Base-by-base conservation (phyloP, 2,329 filamentous ascomycete species). In the Aspergillus chevalieri region DNA sequence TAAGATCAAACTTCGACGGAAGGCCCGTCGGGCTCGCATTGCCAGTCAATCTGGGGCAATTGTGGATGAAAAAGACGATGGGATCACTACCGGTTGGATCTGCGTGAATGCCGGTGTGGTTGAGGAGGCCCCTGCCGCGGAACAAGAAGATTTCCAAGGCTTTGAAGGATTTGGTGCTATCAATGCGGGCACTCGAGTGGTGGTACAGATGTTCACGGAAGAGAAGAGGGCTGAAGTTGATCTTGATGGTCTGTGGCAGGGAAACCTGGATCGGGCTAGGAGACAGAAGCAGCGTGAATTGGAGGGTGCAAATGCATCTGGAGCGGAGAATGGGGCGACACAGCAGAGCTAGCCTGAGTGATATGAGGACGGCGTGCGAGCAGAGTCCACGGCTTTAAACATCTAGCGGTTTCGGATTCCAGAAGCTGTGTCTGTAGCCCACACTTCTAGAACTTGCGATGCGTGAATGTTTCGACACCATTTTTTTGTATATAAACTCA, bases 81-180 rank as follows among this genome's bases (percentile, higher is more conserved):
- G 91, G 2, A 87, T 95, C 47, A 85, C 86, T 10, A 96, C 92
- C 1, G 91, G 90, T 8, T 98, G 93, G 93, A 86, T 98, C 17
- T 98, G 93, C 69, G 87, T 97, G 52, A 94, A 95, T 65, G 80
- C 93, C 8, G 89, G 88, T 4, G 81, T 80, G 14, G 78, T 89
- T 1, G 81, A 85, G 41, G 78, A 80, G 19, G 74, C 57, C 2
- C 53, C 58, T 38, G 58, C 66, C 4, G 59, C 69, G 30, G 62
- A 64, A 38, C 43, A 57, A 28, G 38, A 41, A 19, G 59, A 55
- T 19, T 59, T 63, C 14, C 54, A 56, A 14, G 60, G 54, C 4
- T 82, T 91, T 50, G 84, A 89, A 30, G 92, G 92, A 0, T 96
- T 96, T 62, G 88, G 89, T 1, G 73, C 74, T 33, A 63, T 74